phyloP scores from a whole-genome alignment of 345 rosid genomes.

The Arabis hirsuta region DNA sequence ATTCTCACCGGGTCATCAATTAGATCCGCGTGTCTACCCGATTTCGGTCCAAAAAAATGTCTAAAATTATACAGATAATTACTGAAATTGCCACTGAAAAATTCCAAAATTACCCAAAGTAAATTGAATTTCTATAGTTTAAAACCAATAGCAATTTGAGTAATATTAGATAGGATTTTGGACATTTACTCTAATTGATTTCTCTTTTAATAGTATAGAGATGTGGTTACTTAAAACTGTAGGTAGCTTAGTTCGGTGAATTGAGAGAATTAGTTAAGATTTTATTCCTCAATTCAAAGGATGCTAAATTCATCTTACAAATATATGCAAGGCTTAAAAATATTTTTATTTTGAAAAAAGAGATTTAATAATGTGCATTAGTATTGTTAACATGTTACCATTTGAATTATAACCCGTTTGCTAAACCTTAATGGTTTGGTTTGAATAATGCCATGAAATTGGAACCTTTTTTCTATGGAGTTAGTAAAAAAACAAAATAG shows the following conservation, averaged over 20 bases:
- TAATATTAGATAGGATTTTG: no score
- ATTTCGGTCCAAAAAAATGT: no score
- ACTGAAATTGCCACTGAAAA: no score
- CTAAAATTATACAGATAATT: no score
- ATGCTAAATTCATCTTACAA: not conserved
- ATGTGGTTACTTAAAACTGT: conserved; percentile 17
- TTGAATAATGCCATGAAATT: not conserved
- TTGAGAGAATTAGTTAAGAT: not conserved
- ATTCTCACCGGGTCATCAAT: no score
- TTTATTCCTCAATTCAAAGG: not conserved
- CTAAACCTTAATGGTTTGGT: not conserved
- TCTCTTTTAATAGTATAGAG: no score
- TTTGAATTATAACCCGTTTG: not conserved
- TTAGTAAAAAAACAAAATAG: not conserved
- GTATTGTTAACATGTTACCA: not conserved
- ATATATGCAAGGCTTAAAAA: not conserved
- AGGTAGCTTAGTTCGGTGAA: conserved; percentile 3
- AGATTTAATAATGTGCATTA: not conserved
- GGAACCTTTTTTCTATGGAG: not conserved
- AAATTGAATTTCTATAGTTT: no score
- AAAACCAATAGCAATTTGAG: no score
- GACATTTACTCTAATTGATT: no score
- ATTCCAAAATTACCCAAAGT: no score
- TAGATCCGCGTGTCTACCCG: no score
- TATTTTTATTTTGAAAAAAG: not conserved